phyloP scores from a whole-genome alignment of 2,329 filamentous ascomycete genomes.

The Verticillium isaacii region DNA sequence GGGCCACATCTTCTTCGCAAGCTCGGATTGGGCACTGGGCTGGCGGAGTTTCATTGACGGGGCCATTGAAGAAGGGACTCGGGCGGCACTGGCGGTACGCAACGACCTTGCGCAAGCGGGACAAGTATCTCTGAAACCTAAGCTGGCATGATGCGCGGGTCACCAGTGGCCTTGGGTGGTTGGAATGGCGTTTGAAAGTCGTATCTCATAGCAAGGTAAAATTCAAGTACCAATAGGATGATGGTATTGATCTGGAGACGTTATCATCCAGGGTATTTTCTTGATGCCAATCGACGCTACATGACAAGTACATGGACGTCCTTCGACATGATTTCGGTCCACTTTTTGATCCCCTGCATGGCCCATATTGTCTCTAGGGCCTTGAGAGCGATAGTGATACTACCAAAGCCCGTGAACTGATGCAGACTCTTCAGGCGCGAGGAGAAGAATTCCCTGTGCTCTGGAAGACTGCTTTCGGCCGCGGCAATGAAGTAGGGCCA shows the following conservation, averaged over 20 bases:
- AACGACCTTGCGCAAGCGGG: slow-evolving; percentile 4
- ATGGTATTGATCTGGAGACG: too few species aligned
- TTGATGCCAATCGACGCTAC: slow-evolving; percentile 6
- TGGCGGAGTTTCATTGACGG: slow-evolving; percentile 48
- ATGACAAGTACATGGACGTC: slow-evolving; percentile 23
- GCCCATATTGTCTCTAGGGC: slow-evolving; percentile 29
- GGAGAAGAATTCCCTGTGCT: slow-evolving; percentile 29
- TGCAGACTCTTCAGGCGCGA: slow-evolving; percentile 22
- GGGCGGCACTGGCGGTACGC: slow-evolving; percentile 19
- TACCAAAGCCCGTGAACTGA: slow-evolving; percentile 27
- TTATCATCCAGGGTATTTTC: neutral
- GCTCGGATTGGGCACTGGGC: slow-evolving; percentile 42
- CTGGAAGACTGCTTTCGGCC: slow-evolving; percentile 27
- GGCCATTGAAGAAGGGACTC: slow-evolving; percentile 40
- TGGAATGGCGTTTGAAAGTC: too few species aligned
- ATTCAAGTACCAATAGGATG: too few species aligned
- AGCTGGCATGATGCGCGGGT: neutral
- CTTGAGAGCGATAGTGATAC: slow-evolving; percentile 28
- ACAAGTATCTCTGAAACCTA: neutral
- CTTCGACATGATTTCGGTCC: slow-evolving; percentile 22
- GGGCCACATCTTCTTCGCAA: slow-evolving; percentile 40
- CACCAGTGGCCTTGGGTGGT: neutral
- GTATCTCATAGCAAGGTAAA: too few species aligned
- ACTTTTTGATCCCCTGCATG: slow-evolving; percentile 15
- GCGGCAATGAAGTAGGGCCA: slow-evolving; percentile 36